Evolutionary conservation across 768 basidiomycete genomes (phyloP), one percentile per base, ranked within the genome.

Genomic region (Galerina marginata): DNA sequence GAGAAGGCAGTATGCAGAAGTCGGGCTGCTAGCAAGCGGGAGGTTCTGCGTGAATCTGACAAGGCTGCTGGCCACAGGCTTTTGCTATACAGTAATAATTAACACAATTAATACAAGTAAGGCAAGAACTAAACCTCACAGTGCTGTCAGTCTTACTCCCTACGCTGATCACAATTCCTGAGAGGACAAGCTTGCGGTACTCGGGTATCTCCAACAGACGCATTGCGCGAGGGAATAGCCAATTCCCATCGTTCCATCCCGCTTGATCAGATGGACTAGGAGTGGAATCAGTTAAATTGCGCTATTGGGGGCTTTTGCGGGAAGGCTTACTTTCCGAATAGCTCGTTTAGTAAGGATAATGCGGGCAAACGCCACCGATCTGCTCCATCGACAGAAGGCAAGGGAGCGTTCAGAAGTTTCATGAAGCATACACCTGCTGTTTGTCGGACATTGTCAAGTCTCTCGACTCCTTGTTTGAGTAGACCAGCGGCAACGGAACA

Each of bases 391-490:
- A 79, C 72, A 15, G 68, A 65, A 42, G 87, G 88, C 11, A 77
- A 72, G 7, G 79, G 74, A 29, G 83, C 70, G 23, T 71, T 67
- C 48, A 93, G 67, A 29, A 95, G 72, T 58, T 72, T 72, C 55
- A 79, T 45, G 62, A 95, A 79, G 63, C 84, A 80, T 61, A 80
- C 77, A 1, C 93, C 93, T 9, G 93, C 91, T 51, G 85, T 86
- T 59, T 90, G 91, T 46, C 96, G 84, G 50, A 98, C 92, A 68
- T 90, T 94, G 71, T 97, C 95, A 15, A 99, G 82, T 67, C 94
- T 83, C 73, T 98, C 96, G 29, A 92, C 87, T 4, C 92, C 91
- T 69, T 96, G 95, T 75, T 94, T 96, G 58, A 96, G 78, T 47
- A 95, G 83, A 0, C 88, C 87, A 12, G 81, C 83, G 47, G 95